phyloP scores from a whole-genome alignment of 1,284 basidiomycete genomes.

The Bjerkandera adusta region DNA sequence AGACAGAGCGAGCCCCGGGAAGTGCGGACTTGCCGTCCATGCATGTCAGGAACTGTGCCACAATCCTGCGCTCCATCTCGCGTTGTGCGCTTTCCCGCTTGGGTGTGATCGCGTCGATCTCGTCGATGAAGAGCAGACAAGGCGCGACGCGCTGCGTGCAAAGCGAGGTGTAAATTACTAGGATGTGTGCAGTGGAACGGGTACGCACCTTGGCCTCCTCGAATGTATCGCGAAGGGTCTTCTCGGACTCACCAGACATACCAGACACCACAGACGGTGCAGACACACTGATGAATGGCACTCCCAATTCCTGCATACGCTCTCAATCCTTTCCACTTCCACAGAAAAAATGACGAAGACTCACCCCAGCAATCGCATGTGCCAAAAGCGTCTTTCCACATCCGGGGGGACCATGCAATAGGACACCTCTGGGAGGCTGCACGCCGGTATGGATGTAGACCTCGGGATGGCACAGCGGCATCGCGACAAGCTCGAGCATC shows the following conservation, averaged over 20 bases:
- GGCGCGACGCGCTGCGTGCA: slow-evolving; percentile 76
- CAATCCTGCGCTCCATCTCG: slow-evolving; percentile 97
- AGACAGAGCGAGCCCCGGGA: slow-evolving; percentile 1
- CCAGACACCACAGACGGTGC: slow-evolving; percentile 95
- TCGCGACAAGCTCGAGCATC: slow-evolving; percentile 92
- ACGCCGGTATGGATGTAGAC: slow-evolving; percentile 94
- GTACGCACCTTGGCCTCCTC: slow-evolving; percentile 84
- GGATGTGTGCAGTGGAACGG: background rate
- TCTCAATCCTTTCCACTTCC: slow-evolving; percentile 10
- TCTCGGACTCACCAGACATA: slow-evolving; percentile 98
- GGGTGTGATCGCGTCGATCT: slow-evolving; percentile 97
- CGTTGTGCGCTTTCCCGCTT: slow-evolving; percentile 96
- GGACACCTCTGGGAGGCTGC: slow-evolving; percentile 89
- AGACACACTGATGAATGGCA: slow-evolving; percentile 93
- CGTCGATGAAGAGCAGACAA: slow-evolving; percentile 92
- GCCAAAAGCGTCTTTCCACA: slow-evolving; percentile 95
- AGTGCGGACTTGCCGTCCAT: slow-evolving; percentile 76
- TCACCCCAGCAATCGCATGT: slow-evolving; percentile 89
- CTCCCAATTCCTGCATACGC: slow-evolving; percentile 81
- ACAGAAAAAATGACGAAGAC: slow-evolving; percentile 37
- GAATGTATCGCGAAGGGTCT: slow-evolving; percentile 93
- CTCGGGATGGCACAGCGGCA: slow-evolving; percentile 95
- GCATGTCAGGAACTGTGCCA: slow-evolving; percentile 95
- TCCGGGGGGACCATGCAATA: slow-evolving; percentile 94
- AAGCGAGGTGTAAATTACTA: too few relatives aligned